Conservation (phyloP, 1,284 basidiomycete species). For the Leccinum subrobustum region DNA sequence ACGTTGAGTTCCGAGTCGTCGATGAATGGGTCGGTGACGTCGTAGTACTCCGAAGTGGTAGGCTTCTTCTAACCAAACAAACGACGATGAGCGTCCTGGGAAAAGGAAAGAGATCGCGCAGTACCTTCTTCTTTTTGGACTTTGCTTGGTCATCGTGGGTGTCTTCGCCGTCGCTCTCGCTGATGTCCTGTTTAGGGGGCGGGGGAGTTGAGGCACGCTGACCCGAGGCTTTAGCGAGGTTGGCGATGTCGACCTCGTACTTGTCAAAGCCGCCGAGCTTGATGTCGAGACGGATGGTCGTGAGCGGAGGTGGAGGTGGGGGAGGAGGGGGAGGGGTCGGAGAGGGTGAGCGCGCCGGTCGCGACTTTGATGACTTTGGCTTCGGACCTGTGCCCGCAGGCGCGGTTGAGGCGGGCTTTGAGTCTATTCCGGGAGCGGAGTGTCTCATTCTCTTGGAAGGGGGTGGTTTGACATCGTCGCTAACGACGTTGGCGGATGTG, state of each 20-base stretch:
- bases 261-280: conserved; percentile 66
- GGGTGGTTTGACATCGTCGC: conserved; percentile 30
- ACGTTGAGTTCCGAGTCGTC: conserved; percentile 93
- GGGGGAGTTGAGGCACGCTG: conserved; percentile 60
- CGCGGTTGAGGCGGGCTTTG: conserved; percentile 27
- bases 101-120: background rate
- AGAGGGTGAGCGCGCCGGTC: conserved; percentile 55
- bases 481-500: background rate
- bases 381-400: conserved; percentile 32
- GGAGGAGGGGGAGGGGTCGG: conserved; percentile 51
- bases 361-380: conserved; percentile 37
- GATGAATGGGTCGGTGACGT: conserved; percentile 91
- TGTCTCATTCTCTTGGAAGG: conserved; percentile 31
- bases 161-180: conserved; percentile 55
- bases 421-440: conserved; percentile 24
- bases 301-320: conserved; percentile 46
- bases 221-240: conserved; percentile 60
- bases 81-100: conserved; percentile 6
- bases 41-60: conserved; percentile 74
- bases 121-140: conserved; percentile 41
- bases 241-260: conserved; percentile 67
- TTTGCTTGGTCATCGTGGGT: conserved; percentile 43
- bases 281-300: conserved; percentile 70
- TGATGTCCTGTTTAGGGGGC: conserved; percentile 43
- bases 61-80: conserved; percentile 47